These are phyloP conservation scores for Escovopsis sp. DNA, from an alignment of 2,329 filamentous ascomycete genomes.

Conservation along the genomic window DNA sequence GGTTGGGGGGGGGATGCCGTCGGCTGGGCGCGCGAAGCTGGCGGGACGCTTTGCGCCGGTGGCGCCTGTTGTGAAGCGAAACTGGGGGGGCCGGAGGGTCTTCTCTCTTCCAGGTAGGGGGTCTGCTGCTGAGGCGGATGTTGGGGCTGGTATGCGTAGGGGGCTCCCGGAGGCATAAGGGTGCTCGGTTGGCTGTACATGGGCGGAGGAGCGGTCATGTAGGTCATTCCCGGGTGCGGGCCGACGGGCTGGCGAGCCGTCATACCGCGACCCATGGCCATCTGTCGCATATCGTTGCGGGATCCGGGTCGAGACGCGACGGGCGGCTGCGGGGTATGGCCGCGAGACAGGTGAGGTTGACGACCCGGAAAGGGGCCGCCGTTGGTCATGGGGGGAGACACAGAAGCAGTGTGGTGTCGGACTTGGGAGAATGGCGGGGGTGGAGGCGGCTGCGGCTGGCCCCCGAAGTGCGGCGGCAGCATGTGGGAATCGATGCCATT, in stretches of 20 bases:
- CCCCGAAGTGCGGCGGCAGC: constrained; percentile 57
- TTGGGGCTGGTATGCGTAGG: constrained; percentile 21
- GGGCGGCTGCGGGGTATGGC: constrained; percentile 67
- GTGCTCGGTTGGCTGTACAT: constrained; percentile 25
- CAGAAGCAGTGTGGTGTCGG: constrained; percentile 67
- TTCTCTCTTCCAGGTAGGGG: constrained; percentile 61
- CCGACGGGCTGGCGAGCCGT: constrained; percentile 46
- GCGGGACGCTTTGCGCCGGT: constrained; percentile 31
- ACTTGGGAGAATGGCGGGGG: constrained; percentile 52
- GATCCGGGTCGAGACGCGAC: constrained; percentile 56
- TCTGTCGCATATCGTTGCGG: constrained; percentile 59
- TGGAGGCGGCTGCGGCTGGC: constrained; percentile 33
- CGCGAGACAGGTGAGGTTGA: constrained; percentile 35
- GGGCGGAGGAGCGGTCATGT: constrained; percentile 66
- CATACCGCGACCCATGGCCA: constrained; percentile 52
- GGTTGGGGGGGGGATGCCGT: constrained; percentile 39
- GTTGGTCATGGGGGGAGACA: constrained; percentile 76
- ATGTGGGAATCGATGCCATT: constrained; percentile 42
- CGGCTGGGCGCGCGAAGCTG: constrained; percentile 35
- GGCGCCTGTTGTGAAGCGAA: constrained; percentile 44
- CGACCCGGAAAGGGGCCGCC: constrained; percentile 52
- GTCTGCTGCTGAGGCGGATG: constrained; percentile 39
- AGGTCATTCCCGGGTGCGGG: constrained; percentile 51
- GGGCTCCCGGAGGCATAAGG: constrained; percentile 24
- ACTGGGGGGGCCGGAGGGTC: constrained; percentile 54